Base-by-base conservation (phyloP, 352 stramenopile species). In the Thalassiosira mediterranea region DNA sequence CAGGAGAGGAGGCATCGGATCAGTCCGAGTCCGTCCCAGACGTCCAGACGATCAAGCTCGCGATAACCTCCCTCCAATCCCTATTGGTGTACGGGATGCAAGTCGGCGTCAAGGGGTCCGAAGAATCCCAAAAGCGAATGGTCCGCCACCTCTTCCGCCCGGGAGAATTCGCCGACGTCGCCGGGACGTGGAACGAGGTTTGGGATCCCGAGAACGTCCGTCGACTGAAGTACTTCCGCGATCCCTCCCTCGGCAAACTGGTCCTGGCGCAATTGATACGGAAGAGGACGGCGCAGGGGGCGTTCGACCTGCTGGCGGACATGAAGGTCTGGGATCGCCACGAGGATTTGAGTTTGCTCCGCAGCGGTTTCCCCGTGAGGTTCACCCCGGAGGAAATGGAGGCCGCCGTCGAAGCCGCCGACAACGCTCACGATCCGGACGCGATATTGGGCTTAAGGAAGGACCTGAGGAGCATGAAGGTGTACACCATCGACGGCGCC, bases 401-500 rank as follows among this genome's bases (percentile, higher is more conserved):
- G 38, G 60, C 34, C 1, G 68, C 76, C 11, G 53, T 51, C 13
- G 58, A 72, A 23, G 57, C 58, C 23, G 51, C 49, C 15, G 19
- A 67, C 13, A 40, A 68, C 31, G 31, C 32, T 8, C 38, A 64
- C 37, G 85, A 91, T 68, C 71, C 74, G 13, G 85, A 91, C 60
- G 42, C 47, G 15, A 29, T 87, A 7, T 46, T 91, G 3, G 77
- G 77, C 8, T 70, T 91, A 53, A 70, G 87, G 28, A 57, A 73
- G 48, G 80, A 91, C 71, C 59, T 92, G 4, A 28, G 79, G 10
- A 42, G 81, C 66, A 46, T 76, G 0, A 92, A 92, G 60, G 60
- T 89, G 1, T 92, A 83, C 54, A 92, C 87, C 3, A 89, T 92
- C 65, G 87, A 92, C 69, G 46, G 71, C 37, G 65, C 59, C 17